Percentiles rank a stretch among this genome's conserved stretches.
Conservation (phyloP, 108 stramenopile species). For the Skeletonema menzelii region DNA sequence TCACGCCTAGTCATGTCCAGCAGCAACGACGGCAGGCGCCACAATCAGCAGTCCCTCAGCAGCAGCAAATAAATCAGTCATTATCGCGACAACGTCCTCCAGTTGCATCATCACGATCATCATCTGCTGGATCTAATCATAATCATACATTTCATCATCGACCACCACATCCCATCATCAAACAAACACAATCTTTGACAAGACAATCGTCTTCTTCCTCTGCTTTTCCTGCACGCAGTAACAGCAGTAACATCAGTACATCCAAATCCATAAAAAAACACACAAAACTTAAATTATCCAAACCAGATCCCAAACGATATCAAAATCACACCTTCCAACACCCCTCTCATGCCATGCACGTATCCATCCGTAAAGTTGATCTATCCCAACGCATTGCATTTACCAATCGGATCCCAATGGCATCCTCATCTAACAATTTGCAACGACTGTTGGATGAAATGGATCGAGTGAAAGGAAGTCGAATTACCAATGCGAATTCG, state of each 20-base stretch:
- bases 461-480: slow-evolving; percentile 26
- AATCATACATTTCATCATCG: background rate
- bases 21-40: background rate
- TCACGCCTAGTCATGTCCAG: background rate
- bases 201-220: background rate
- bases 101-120: background rate
- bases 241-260: background rate
- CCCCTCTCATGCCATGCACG: slow-evolving; percentile 45
- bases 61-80: background rate
- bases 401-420: slow-evolving; percentile 5
- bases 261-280: background rate
- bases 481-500: background rate
- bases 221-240: background rate
- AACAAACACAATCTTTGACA: background rate
- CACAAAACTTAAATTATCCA: slow-evolving; percentile 5
- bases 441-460: slow-evolving; percentile 29
- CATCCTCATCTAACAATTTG: background rate
- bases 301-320: slow-evolving; percentile 14
- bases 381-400: slow-evolving; percentile 61
- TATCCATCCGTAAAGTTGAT: slow-evolving; percentile 47
- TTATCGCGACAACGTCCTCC: background rate
- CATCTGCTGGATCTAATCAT: background rate
- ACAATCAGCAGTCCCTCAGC: background rate
- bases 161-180: background rate
- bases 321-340: slow-evolving; percentile 35